Conservation (phyloP, 2,329 filamentous ascomycete genomes). For the Akanthomyces uredinophilus region DNA sequence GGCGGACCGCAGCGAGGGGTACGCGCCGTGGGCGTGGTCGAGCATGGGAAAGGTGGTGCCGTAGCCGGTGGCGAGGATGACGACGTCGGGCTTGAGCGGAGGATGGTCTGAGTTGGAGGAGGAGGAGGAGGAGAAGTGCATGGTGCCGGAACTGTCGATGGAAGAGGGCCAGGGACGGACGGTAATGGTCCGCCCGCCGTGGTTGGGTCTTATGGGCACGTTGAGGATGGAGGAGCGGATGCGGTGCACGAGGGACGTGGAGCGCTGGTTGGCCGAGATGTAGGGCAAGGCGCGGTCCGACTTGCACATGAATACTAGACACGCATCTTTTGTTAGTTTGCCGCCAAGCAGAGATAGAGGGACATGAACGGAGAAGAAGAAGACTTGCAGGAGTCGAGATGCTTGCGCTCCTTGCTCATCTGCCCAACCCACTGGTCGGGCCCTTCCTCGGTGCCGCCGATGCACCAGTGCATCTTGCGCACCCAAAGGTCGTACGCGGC, state of each 20-base stretch:
- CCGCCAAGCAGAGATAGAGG: too few relatives aligned
- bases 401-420: conserved; percentile 33
- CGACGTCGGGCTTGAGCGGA: conserved; percentile 35
- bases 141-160: conserved; percentile 32
- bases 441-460: conserved; percentile 41
- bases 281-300: conserved; percentile 39
- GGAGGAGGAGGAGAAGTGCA: conserved; percentile 26
- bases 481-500: conserved; percentile 42
- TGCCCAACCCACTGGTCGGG: conserved; percentile 45
- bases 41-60: conserved; percentile 37
- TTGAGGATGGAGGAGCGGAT: conserved; percentile 35
- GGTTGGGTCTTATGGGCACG: conserved; percentile 33
- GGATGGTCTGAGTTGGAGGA: too few relatives aligned
- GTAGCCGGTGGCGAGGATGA: conserved; percentile 46
- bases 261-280: conserved; percentile 33
- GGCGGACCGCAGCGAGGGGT: conserved; percentile 41
- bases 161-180: conserved; percentile 38
- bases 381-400: conserved; percentile 29
- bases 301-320: conserved; percentile 41
- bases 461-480: conserved; percentile 36
- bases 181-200: conserved; percentile 36
- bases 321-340: background rate
- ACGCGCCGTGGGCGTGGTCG: conserved; percentile 21
- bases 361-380: background rate
- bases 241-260: conserved; percentile 27